Evolutionary conservation across 345 rosid genomes (phyloP).

Genomic region (Acer yangbiense): DNA sequence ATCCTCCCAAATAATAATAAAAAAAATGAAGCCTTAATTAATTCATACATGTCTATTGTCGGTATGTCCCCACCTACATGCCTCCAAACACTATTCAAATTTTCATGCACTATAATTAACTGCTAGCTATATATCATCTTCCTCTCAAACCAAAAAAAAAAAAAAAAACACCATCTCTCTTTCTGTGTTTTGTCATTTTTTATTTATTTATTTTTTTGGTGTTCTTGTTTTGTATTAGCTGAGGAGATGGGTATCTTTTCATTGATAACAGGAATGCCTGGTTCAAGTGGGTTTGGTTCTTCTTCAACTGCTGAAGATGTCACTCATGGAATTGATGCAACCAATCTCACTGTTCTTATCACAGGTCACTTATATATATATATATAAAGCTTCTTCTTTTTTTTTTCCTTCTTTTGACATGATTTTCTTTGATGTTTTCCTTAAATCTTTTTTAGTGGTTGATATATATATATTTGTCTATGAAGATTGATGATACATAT

Average conservation of each 20-base stretch:
- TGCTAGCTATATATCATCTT: neutral
- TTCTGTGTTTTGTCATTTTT: no score
- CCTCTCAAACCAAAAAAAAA: no score
- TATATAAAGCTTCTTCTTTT: neutral
- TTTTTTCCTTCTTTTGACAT: neutral
- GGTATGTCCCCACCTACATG: constrained; percentile 12
- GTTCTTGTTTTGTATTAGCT: neutral
- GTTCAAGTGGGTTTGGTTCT: constrained; percentile 91
- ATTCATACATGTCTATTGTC: neutral
- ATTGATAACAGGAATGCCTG: constrained; percentile 64
- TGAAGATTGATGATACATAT: no score
- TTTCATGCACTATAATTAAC: neutral
- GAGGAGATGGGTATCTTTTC: constrained; percentile 49
- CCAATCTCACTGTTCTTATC: constrained; percentile 65
- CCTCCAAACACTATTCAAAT: constrained; percentile 17
- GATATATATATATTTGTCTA: neutral
- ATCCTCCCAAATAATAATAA: neutral
- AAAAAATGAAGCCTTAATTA: neutral
- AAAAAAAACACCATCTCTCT: no score
- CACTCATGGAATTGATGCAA: constrained; percentile 65
- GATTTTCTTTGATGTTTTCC: neutral
- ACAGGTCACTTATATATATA: constrained; percentile 49
- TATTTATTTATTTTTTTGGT: no score
- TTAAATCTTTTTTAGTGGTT: neutral
- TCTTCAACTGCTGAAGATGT: constrained; percentile 84